phyloP scores from a whole-genome alignment of 805 yeast species.

The Ascoidea tarda region DNA sequence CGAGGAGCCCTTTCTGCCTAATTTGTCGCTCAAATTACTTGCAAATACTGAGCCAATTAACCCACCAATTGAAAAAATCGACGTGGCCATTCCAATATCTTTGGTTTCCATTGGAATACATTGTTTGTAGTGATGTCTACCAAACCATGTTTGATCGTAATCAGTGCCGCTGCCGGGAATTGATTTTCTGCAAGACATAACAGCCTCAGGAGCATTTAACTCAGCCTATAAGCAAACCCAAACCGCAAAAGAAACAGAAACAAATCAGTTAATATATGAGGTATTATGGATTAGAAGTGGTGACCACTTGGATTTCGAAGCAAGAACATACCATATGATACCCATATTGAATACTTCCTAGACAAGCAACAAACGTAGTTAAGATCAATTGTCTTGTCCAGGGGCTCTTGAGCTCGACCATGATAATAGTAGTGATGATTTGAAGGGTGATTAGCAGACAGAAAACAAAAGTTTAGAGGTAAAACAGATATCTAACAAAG shows the following conservation, averaged over 20 bases:
- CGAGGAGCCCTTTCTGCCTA: slow-evolving; percentile 48
- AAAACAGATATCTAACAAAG: too few species aligned
- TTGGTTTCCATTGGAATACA: slow-evolving; percentile 46
- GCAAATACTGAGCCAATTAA: slow-evolving; percentile 58
- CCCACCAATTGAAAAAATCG: slow-evolving; percentile 78
- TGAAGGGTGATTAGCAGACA: too few species aligned
- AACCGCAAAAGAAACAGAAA: neutral
- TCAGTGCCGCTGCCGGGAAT: slow-evolving; percentile 13
- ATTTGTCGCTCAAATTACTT: slow-evolving; percentile 45
- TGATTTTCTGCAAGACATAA: slow-evolving; percentile 37
- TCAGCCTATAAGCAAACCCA: slow-evolving; percentile 35
- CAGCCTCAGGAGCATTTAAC: slow-evolving; percentile 75
- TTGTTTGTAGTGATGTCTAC: slow-evolving; percentile 14
- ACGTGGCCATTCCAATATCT: slow-evolving; percentile 60
- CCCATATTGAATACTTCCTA: slow-evolving; percentile 83
- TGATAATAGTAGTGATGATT: too few species aligned
- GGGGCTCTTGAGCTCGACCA: neutral
- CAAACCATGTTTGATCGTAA: slow-evolving; percentile 26
- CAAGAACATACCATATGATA: slow-evolving; percentile 50
- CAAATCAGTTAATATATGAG: neutral
- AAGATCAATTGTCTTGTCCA: slow-evolving; percentile 23
- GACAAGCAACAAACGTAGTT: slow-evolving; percentile 44
- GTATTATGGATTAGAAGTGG: neutral
- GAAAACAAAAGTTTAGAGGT: too few species aligned
- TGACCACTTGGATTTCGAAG: neutral